Conservation (phyloP, 176 grass and related monocot species). For the Hsuehochloa calcarea region DNA sequence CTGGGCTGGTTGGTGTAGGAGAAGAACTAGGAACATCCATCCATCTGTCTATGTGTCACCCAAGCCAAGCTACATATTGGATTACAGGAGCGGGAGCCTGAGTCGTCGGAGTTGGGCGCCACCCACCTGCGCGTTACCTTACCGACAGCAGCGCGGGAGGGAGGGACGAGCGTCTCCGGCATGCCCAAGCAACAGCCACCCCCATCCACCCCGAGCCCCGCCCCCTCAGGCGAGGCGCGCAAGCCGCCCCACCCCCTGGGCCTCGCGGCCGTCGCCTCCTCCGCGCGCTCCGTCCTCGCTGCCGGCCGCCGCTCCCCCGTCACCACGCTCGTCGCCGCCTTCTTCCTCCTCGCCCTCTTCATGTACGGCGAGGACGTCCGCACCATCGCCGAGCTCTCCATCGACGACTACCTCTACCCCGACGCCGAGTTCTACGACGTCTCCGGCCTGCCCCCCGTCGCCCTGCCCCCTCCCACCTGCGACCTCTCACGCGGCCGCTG, state of each 20-base stretch:
- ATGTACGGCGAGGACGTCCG: conserved; percentile 71
- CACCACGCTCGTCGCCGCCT: conserved; percentile 45
- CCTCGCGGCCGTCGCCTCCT: background rate
- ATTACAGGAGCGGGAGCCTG: too few species aligned
- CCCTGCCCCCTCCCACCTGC: conserved; percentile 58
- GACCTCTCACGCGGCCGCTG: conserved; percentile 58
- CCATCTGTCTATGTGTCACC: too few species aligned
- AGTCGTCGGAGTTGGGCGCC: too few species aligned
- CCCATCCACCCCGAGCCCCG: background rate
- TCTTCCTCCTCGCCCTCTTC: conserved; percentile 55
- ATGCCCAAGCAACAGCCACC: conserved; percentile 11
- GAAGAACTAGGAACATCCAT: too few species aligned
- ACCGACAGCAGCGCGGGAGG: background rate
- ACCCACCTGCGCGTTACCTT: too few species aligned
- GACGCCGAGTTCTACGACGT: conserved; percentile 39
- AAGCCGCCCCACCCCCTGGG: background rate
- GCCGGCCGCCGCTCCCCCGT: conserved; percentile 39
- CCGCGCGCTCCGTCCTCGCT: conserved; percentile 21
- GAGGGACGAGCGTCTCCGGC: background rate
- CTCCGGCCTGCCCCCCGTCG: conserved; percentile 6
- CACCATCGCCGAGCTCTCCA: conserved; percentile 69
- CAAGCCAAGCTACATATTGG: too few species aligned
- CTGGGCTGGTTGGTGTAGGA: too few species aligned
- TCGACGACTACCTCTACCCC: conserved; percentile 58
- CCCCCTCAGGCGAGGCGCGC: background rate